Conservation (phyloP, 768 basidiomycete species). For the Gymnopilus dilepis region DNA sequence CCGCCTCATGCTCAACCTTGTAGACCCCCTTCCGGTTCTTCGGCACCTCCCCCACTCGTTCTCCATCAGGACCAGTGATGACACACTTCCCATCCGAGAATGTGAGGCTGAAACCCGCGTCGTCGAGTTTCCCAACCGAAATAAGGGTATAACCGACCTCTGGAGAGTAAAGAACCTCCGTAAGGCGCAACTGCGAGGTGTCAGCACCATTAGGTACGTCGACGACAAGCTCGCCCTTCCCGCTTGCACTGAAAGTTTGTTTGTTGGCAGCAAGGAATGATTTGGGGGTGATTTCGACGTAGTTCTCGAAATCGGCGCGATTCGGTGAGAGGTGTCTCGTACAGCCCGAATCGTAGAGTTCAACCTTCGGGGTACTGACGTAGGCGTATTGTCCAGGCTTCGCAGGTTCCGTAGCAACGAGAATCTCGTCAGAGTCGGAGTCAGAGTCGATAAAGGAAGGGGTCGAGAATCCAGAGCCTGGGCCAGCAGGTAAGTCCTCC, state of each 20-base stretch:
- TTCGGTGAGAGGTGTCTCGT: slow-evolving; percentile 37
- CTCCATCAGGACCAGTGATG: slow-evolving; percentile 25
- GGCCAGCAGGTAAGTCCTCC: neutral
- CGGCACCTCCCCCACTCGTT: slow-evolving; percentile 25
- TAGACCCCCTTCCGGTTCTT: slow-evolving; percentile 32
- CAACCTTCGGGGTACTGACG: slow-evolving; percentile 8
- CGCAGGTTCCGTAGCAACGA: neutral
- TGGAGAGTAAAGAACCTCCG: slow-evolving; percentile 41
- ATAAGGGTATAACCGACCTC: no score
- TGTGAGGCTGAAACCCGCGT: slow-evolving; percentile 32
- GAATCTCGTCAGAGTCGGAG: neutral
- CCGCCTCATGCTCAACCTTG: slow-evolving; percentile 28
- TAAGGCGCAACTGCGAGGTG: slow-evolving; percentile 31
- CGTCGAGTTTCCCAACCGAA: slow-evolving; percentile 40
- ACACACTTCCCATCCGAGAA: slow-evolving; percentile 38
- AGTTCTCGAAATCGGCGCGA: slow-evolving; percentile 28
- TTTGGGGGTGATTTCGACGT: slow-evolving; percentile 28
- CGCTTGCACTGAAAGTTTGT: slow-evolving; percentile 34
- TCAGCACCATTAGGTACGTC: slow-evolving; percentile 39
- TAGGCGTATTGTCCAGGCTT: neutral
- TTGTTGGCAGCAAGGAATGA: slow-evolving; percentile 38
- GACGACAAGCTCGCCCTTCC: slow-evolving; percentile 35
- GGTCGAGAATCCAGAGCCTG: neutral
- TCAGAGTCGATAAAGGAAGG: no score
- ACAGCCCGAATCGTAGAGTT: slow-evolving; percentile 36